Evolutionary conservation across 805 yeast genomes (phyloP), one percentile per base, ranked within the genome.

Genomic region (Candida berthetii): DNA sequence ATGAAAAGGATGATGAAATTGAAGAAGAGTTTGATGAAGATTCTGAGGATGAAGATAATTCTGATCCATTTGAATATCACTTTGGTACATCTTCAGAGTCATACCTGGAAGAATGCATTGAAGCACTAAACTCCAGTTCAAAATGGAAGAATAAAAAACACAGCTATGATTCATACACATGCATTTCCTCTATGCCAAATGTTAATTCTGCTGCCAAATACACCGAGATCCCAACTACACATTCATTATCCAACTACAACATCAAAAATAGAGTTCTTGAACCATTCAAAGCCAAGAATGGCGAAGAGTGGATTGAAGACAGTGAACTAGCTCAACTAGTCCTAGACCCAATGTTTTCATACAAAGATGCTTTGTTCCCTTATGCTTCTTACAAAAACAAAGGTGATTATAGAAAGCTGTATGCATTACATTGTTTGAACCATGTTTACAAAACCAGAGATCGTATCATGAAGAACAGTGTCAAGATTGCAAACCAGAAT

Each of bases 371-470:
- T 2, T 63, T 79, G 15, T 75, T 71, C 46, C 86, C 88, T 16
- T 74, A 73, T 46, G 63, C 72, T 32, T 62, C 69, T 7, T 69
- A 66, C 56, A 65, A 69, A n/a, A 76, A 78, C 45, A 72, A 69
- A 14, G 50, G 63, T 3, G 66, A 67, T 33, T 76, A 89, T 54
- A 77, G 80, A 54, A 77, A 76, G 45, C 59, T 85, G 29, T 85
- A 85, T 60, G 58, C 72, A 0, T 55, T 85, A 45, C 99, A 91
- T 64, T 73, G 76, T 5, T 58, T 89, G 41, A 91, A 93, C 54
- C 99, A 91, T 60, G 64, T 93, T 27, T 76, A 69, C 64, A 89
- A 90, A 62, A 87, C 97, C 0, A 74, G 96, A 55, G 97, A 89
- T 60, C 66, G 80, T n/a, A 75, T 91, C 15, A 52, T 91, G 50